A percentile compares a stretch with the other conserved stretches of the same genome.
phyloP scores from a whole-genome alignment of 352 stramenopile species.

The Globisporangium ultimum region DNA sequence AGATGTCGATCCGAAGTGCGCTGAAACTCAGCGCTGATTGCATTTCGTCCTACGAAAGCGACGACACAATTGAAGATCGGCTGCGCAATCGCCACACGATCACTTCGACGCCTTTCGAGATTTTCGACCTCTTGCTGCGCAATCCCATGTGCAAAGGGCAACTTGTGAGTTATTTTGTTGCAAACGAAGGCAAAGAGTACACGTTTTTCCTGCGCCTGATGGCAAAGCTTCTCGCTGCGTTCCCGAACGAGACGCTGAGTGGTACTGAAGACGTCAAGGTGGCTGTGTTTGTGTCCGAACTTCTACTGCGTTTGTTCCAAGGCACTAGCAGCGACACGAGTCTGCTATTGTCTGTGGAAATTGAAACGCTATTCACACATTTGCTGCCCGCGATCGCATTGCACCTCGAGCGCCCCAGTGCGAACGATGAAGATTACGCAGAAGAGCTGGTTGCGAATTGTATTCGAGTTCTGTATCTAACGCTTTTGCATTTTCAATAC shows the following conservation, averaged over 20 bases:
- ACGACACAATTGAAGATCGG: slow-evolving; percentile 21
- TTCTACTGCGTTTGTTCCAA: slow-evolving; percentile 51
- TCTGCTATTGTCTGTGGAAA: slow-evolving; percentile 40
- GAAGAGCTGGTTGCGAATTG: slow-evolving; percentile 36
- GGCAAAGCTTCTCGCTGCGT: slow-evolving; percentile 53
- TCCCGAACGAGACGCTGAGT: slow-evolving; percentile 35
- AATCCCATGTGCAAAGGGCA: slow-evolving; percentile 50
- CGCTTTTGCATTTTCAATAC: slow-evolving; percentile 48
- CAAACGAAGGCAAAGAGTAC: slow-evolving; percentile 58
- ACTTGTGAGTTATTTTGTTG: slow-evolving; percentile 51
- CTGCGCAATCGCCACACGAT: slow-evolving; percentile 22
- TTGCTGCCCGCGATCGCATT: slow-evolving; percentile 49
- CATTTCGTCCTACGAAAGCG: slow-evolving; percentile 31
- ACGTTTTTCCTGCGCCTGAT: slow-evolving; percentile 69
- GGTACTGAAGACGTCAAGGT: slow-evolving; percentile 24
- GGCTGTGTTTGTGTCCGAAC: slow-evolving; percentile 31
- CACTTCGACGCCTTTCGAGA: slow-evolving; percentile 42
- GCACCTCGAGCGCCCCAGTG: slow-evolving; percentile 12
- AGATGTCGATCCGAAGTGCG: slow-evolving; percentile 51
- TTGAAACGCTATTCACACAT: slow-evolving; percentile 39
- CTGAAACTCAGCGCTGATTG: slow-evolving; percentile 68
- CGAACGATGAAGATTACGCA: slow-evolving; percentile 8
- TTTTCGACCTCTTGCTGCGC: slow-evolving; percentile 42
- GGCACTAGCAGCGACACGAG: slow-evolving; percentile 28
- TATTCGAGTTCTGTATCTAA: slow-evolving; percentile 43